phyloP scores from a whole-genome alignment of 2,329 filamentous ascomycete genomes.

The Cyphellophora attinorum region DNA sequence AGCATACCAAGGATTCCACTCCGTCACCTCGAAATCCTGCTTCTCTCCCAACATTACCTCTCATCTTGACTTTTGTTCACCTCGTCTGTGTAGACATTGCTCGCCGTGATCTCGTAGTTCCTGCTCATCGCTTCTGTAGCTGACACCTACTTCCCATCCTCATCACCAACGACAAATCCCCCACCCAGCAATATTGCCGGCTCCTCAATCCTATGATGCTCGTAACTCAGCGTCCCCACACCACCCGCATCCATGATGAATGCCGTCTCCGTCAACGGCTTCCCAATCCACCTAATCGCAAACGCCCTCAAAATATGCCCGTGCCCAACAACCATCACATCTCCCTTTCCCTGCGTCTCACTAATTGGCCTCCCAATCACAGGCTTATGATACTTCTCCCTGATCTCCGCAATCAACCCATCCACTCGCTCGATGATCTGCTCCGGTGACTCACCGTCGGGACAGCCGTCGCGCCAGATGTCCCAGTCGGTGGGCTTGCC shows the following conservation, averaged over 20 bases:
- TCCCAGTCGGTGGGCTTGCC: conserved; percentile 45
- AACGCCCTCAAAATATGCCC: conserved; percentile 83
- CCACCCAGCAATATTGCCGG: conserved; percentile 72
- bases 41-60: background rate
- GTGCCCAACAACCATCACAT: conserved; percentile 76
- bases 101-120: background rate
- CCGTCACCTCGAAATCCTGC: background rate
- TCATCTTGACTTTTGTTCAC: too few species aligned
- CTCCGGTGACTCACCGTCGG: conserved; percentile 69
- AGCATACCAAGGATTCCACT: too few species aligned
- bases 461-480: conserved; percentile 84
- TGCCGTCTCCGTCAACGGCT: conserved; percentile 62
- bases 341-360: conserved; percentile 34
- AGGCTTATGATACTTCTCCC: conserved; percentile 53
- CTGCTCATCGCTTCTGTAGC: background rate
- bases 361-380: conserved; percentile 48
- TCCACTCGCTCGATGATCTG: conserved; percentile 68
- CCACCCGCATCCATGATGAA: conserved; percentile 85
- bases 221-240: conserved; percentile 72
- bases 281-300: conserved; percentile 75
- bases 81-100: background rate
- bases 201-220: conserved; percentile 68
- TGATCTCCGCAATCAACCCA: conserved; percentile 64
- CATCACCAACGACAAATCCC: conserved; percentile 45
- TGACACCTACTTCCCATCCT: background rate